phyloP scores from a whole-genome alignment of 1,139 yeast genomes.

The Saccharomyces hybrid region DNA sequence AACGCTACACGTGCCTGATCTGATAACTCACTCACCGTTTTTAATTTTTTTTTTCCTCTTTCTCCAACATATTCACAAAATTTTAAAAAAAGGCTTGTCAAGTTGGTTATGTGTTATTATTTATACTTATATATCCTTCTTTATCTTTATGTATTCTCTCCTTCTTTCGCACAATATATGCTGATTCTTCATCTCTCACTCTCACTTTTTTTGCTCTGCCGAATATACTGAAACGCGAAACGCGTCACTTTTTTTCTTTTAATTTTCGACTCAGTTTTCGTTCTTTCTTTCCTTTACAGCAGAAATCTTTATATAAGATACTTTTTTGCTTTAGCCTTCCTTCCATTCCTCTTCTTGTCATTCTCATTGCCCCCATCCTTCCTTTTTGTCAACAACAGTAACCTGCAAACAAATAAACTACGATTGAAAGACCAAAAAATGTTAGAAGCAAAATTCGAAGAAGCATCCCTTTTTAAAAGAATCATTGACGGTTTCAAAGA shows the following conservation, averaged over 20 bases:
- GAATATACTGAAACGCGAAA: background rate
- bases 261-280: background rate
- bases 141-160: conserved; percentile 1
- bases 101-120: background rate
- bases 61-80: background rate
- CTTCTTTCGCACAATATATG: background rate
- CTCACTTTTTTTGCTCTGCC: background rate
- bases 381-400: background rate
- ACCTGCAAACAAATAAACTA: background rate
- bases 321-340: conserved; percentile 2
- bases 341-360: background rate
- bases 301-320: background rate
- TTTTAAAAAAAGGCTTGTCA: background rate
- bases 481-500: conserved; percentile 89
- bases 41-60: background rate
- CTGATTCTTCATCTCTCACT: background rate
- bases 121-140: conserved; percentile 1
- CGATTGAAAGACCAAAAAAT: conserved; percentile 34
- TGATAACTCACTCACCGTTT: background rate
- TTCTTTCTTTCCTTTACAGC: background rate
- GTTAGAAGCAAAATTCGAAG: conserved; percentile 96
- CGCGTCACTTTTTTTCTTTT: background rate
- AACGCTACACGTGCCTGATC: conserved; percentile 37
- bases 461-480: conserved; percentile 86
- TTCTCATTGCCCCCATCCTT: background rate